These are phyloP conservation scores for Fusarium temperatum DNA, from an alignment of 2,329 filamentous ascomycete genomes.

Conservation along the genomic window DNA sequence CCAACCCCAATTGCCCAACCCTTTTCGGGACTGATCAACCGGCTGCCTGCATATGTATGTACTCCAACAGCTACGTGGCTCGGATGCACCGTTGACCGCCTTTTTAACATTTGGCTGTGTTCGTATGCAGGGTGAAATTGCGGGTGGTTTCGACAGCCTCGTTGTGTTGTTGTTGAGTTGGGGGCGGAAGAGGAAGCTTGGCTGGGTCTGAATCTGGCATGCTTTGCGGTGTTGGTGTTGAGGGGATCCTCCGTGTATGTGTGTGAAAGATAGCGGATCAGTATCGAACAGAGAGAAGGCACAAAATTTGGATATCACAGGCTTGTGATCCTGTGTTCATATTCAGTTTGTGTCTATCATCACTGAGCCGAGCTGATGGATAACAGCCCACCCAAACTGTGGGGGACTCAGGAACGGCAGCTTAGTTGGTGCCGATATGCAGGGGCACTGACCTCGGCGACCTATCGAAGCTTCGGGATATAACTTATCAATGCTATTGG, in stretches of 20 bases:
- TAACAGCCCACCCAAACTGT: not conserved
- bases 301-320: too few species aligned
- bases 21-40: not conserved
- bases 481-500: too few species aligned
- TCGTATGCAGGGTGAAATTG: not conserved
- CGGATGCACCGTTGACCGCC: conserved; percentile 1
- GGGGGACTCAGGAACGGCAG: not conserved
- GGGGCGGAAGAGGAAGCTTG: not conserved
- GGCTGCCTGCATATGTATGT: not conserved
- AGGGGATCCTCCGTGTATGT: not conserved
- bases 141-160: not conserved
- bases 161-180: not conserved
- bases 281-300: not conserved
- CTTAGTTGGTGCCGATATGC: not conserved
- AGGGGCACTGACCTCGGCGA: not conserved
- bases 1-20: not conserved
- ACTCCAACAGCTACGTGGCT: not conserved
- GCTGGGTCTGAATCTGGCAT: not conserved
- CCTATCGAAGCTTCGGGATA: not conserved
- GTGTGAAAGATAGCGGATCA: not conserved
- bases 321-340: not conserved
- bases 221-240: not conserved
- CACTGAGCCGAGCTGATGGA: not conserved
- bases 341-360: not conserved
- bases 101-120: not conserved